Conservation (phyloP, 2,329 filamentous ascomycete genomes). For the Hypoxylon sp. region DNA sequence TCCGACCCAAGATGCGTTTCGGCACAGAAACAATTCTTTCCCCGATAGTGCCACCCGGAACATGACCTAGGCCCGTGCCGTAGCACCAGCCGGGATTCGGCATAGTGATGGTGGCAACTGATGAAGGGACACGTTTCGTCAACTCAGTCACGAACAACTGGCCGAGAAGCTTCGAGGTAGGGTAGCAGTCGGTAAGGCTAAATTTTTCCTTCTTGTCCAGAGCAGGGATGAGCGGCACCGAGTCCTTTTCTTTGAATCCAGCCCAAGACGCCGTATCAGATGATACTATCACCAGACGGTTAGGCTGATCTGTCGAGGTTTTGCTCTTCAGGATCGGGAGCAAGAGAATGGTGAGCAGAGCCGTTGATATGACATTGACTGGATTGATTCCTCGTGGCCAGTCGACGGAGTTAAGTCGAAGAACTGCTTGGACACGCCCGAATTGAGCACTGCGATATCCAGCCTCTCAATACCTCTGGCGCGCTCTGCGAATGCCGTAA, state of each 20-base stretch:
- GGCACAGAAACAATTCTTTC: not conserved
- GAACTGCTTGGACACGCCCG: slow-evolving; percentile 38
- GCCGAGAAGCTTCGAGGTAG: slow-evolving; percentile 41
- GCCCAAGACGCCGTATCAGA: slow-evolving; percentile 38
- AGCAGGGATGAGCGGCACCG: slow-evolving; percentile 22
- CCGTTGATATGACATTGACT: slow-evolving; percentile 61
- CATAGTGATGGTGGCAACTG: slow-evolving; percentile 19
- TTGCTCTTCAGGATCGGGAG: slow-evolving; percentile 53
- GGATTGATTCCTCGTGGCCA: slow-evolving; percentile 52
- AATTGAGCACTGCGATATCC: slow-evolving; percentile 51
- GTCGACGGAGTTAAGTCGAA: slow-evolving; percentile 33
- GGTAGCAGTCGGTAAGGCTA: slow-evolving; percentile 29
- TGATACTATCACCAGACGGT: slow-evolving; percentile 40
- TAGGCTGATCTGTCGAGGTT: slow-evolving; percentile 1
- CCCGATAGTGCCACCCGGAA: not conserved
- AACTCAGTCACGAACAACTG: slow-evolving; percentile 45
- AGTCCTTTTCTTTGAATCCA: slow-evolving; percentile 26
- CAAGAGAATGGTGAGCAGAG: slow-evolving; percentile 55
- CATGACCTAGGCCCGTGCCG: slow-evolving; percentile 13
- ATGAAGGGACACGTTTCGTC: slow-evolving; percentile 37
- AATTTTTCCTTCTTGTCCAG: slow-evolving; percentile 25
- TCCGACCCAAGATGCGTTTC: slow-evolving; percentile 12
- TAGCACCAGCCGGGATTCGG: slow-evolving; percentile 28
- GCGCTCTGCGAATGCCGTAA: slow-evolving; percentile 48
- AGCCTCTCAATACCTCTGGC: slow-evolving; percentile 45